A percentile compares a stretch with the other conserved stretches of the same genome.
Evolutionary conservation across 2,329 filamentous ascomycete genomes (phyloP).

Genomic region (Colletotrichum sidae): DNA sequence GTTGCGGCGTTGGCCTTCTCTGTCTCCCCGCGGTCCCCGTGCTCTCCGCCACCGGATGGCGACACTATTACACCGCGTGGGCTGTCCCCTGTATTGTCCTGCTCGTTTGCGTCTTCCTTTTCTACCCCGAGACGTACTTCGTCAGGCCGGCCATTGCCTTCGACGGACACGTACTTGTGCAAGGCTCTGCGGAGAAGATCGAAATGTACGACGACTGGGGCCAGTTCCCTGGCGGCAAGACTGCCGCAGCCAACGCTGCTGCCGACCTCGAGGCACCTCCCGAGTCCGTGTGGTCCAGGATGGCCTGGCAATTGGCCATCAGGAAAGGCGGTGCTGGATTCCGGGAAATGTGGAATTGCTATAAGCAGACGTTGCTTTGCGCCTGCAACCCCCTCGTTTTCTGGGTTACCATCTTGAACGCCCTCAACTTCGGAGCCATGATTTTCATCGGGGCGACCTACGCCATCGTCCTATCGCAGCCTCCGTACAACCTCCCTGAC

Average conservation of each 20-base stretch:
- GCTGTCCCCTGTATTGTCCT: conserved; percentile 41
- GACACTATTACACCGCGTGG: conserved; percentile 47
- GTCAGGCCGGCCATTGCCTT: conserved; percentile 53
- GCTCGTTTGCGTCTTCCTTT: conserved; percentile 44
- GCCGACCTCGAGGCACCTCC: background rate
- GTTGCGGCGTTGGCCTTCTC: conserved; percentile 42
- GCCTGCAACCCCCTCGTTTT: conserved; percentile 43
- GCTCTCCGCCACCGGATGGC: conserved; percentile 44
- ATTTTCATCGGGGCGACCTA: conserved; percentile 41
- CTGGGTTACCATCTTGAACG: conserved; percentile 42
- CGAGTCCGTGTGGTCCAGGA: conserved; percentile 26
- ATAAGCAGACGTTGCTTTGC: conserved; percentile 42
- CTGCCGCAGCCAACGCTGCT: conserved; percentile 3
- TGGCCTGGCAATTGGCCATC: conserved; percentile 24
- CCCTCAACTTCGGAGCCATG: conserved; percentile 42
- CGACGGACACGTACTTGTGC: conserved; percentile 52
- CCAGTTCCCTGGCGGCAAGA: conserved; percentile 30
- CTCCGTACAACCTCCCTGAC: conserved; percentile 37
- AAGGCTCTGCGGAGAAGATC: conserved; percentile 51
- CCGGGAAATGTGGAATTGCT: conserved; percentile 37
- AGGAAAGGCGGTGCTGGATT: conserved; percentile 31
- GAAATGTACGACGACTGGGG: conserved; percentile 50
- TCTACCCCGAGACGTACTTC: conserved; percentile 54
- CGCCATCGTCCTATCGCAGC: conserved; percentile 34
- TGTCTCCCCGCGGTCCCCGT: conserved; percentile 44